Evolutionary conservation across 176 grass and related monocot species (phyloP).

Genomic region (Cocos nucifera): DNA sequence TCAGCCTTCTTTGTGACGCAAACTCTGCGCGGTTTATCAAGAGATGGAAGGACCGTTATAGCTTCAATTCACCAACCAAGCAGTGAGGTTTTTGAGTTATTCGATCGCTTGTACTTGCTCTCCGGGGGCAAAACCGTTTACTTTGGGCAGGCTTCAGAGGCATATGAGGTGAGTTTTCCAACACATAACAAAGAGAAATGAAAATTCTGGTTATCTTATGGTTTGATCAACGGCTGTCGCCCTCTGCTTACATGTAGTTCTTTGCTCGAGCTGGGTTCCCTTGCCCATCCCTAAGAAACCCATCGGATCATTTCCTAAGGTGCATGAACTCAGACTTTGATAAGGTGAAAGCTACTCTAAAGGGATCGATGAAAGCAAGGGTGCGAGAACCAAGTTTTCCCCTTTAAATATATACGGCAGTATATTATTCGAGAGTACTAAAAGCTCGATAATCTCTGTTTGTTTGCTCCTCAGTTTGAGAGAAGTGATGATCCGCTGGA

Average conservation of each 20-base stretch:
- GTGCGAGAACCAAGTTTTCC: constrained; percentile 18
- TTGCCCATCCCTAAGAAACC: constrained; percentile 77
- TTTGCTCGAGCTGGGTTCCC: constrained; percentile 83
- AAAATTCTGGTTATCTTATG: too few species aligned
- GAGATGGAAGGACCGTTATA: constrained; percentile 91
- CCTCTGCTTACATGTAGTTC: constrained; percentile 38
- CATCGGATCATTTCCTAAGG: constrained; percentile 90
- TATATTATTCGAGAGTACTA: not conserved
- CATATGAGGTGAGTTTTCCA: constrained; percentile 50
- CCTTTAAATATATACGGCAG: not conserved
- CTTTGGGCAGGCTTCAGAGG: constrained; percentile 68
- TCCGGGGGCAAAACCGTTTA: constrained; percentile 98
- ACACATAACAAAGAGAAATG: too few species aligned
- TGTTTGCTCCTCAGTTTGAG: constrained; percentile 32
- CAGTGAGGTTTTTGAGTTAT: constrained; percentile 97
- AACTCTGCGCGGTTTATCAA: constrained; percentile 73
- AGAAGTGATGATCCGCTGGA: constrained; percentile 83
- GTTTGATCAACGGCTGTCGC: too few species aligned
- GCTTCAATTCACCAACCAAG: constrained; percentile 97
- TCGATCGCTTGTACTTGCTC: constrained; percentile 89
- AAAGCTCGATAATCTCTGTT: too few species aligned
- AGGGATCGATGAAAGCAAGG: constrained; percentile 80
- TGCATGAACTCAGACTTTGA: constrained; percentile 97
- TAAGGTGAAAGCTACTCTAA: constrained; percentile 97
- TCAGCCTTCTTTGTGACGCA: constrained; percentile 99